Evolutionary conservation across 2,329 filamentous ascomycete genomes (phyloP).

Genomic region (Metarhizium guizhouense): DNA sequence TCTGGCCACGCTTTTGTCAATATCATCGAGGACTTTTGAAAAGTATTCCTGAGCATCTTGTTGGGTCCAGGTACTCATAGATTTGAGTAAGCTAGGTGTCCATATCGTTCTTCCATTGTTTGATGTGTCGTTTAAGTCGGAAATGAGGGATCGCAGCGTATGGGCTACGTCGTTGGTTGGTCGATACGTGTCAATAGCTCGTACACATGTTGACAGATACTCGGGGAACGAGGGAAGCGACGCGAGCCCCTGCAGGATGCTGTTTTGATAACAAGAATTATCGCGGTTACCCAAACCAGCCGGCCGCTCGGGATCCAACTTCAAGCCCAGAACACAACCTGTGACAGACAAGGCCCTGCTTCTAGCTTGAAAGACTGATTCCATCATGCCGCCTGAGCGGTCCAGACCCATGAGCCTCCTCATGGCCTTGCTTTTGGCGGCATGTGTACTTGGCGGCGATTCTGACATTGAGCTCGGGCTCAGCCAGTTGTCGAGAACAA

Average conservation of each 20-base stretch:
- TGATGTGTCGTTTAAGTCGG: conserved; percentile 56
- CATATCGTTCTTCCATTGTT: conserved; percentile 73
- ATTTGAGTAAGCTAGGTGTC: conserved; percentile 75
- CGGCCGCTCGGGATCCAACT: conserved; percentile 35
- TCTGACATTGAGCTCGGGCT: conserved; percentile 33
- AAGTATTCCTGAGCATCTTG: conserved; percentile 98
- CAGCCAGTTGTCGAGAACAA: conserved; percentile 47
- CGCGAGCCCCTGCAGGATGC: conserved; percentile 77
- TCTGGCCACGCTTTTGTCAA: conserved; percentile 66
- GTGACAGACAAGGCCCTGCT: conserved; percentile 47
- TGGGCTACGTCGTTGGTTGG: conserved; percentile 29
- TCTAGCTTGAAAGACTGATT: conserved; percentile 48
- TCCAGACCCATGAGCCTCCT: conserved; percentile 54
- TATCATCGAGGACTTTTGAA: conserved; percentile 75
- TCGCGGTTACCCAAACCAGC: conserved; percentile 81
- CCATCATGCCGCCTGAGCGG: conserved; percentile 41
- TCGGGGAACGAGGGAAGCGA: conserved; percentile 60
- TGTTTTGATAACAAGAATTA: conserved; percentile 98
- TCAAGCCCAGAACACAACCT: conserved; percentile 30
- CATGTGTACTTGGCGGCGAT: conserved; percentile 33
- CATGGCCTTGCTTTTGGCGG: conserved; percentile 57
- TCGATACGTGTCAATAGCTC: conserved; percentile 17
- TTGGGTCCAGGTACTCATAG: conserved; percentile 90
- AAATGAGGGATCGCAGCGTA: conserved; percentile 55
- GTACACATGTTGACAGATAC: conserved; percentile 49